Evolutionary conservation across 139 green algal genomes (phyloP), one percentile per base, ranked within the genome.

Genomic region (Penium margaritaceum): DNA sequence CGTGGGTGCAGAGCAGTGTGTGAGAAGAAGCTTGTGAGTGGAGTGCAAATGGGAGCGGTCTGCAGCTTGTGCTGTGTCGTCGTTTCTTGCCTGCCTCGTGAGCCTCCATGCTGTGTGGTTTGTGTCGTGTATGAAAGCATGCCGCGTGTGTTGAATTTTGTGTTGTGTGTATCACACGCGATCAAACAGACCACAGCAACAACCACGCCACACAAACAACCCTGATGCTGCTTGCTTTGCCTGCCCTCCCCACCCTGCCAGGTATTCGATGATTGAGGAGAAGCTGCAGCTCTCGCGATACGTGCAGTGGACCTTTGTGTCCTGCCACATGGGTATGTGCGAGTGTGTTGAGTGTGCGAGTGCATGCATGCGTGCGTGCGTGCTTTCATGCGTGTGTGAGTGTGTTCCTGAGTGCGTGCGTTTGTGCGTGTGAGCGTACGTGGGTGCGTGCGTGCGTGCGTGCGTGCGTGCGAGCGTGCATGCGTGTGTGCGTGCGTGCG

Each of bases 281-380:
- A 91, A 92, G 82, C 81, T 95, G 63, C 27, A 37, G 15, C 70
- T 95, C 0, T 86, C 72, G 0, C 65, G 81, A 7, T 93, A 89
- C 71, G 51, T 96, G 55, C 12, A 77, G 0, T 96, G 90, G 90
- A 93, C 87, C 5, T 96, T 95, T 51, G 41, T 51, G 41, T 51
- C 9, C 41, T 9, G 9, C 9, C 14, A 14, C 41, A 14, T 51
- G 41, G 9, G 41, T 51, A 14, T 51, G 41, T 51, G 41, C 14
- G 14, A 21, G 41, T 51, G 41, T 51, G 41, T 51, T 14, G 41
- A 9, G 41, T 14, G 41, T 14, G 41, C 14, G 41, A 21, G 41
- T 51, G 41, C 14, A 51, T 51, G 41, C 14, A 14, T 51, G 9
- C 14, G 14, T 51, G 41, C 14, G 41, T 51, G 41, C 14, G 41